Conservation (phyloP, 768 basidiomycete genomes). For the Suillus decipiens region DNA sequence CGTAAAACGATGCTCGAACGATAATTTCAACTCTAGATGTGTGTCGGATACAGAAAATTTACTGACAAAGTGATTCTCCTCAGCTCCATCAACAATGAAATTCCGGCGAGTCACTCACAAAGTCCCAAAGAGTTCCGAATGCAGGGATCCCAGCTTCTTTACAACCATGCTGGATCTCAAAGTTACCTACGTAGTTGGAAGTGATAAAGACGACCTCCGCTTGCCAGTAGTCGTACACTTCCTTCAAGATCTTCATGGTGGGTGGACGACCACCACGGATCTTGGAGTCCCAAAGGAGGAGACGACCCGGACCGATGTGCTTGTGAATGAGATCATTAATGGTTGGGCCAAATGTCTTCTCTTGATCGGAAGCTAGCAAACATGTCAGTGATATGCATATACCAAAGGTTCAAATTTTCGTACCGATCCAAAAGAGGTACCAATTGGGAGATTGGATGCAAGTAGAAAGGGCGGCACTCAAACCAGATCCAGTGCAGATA, state of each 20-base stretch:
- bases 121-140: slow-evolving; percentile 75
- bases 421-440: slow-evolving; percentile 81
- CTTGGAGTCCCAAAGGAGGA: slow-evolving; percentile 79
- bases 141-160: slow-evolving; percentile 67
- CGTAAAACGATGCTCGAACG: no score
- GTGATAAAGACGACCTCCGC: slow-evolving; percentile 86
- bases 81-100: slow-evolving; percentile 1
- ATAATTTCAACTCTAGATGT: no score
- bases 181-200: slow-evolving; percentile 78
- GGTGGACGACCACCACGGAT: slow-evolving; percentile 73
- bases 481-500: slow-evolving; percentile 80
- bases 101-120: slow-evolving; percentile 36
- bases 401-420: slow-evolving; percentile 16
- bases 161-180: slow-evolving; percentile 79
- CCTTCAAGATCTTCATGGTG: slow-evolving; percentile 72
- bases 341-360: slow-evolving; percentile 82
- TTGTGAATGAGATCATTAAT: slow-evolving; percentile 72
- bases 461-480: slow-evolving; percentile 78
- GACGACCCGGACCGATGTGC: slow-evolving; percentile 71
- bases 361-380: slow-evolving; percentile 71
- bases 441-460: slow-evolving; percentile 76
- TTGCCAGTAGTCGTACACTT: slow-evolving; percentile 66
- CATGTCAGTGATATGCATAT: slow-evolving; percentile 15
- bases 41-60: slow-evolving; percentile 12
- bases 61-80: slow-evolving; percentile 22